Evolutionary conservation across 345 rosid species (phyloP).

Genomic region (Citrus maxima): DNA sequence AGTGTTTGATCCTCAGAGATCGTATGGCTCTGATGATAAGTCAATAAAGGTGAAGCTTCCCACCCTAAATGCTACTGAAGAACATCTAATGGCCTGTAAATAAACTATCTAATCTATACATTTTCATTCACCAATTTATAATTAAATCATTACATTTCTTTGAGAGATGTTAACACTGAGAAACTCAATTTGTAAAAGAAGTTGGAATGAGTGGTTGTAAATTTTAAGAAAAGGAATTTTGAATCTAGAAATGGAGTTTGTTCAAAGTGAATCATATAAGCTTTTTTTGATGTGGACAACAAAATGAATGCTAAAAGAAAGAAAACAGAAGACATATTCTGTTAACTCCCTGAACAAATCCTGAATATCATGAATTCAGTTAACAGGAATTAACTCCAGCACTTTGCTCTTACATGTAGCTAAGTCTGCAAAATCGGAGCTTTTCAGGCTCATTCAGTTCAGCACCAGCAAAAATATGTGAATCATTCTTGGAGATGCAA

Average conservation of each 20-base stretch:
- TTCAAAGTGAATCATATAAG: neutral
- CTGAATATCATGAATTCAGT: neutral
- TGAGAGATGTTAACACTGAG: too few relatives aligned
- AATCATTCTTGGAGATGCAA: neutral
- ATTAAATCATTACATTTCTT: too few relatives aligned
- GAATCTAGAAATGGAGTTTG: neutral
- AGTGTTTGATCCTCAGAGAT: constrained; percentile 42
- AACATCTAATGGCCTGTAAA: constrained; percentile 16
- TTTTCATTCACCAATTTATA: too few relatives aligned
- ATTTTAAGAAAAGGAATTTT: neutral
- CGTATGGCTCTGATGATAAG: constrained; percentile 7
- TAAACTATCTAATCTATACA: too few relatives aligned
- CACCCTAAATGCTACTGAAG: constrained; percentile 36
- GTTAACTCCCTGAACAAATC: neutral
- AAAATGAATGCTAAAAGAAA: neutral
- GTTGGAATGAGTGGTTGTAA: too few relatives aligned
- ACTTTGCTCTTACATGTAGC: neutral
- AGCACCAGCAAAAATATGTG: neutral
- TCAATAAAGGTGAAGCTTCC: constrained; percentile 66
- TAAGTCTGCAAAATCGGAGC: neutral
- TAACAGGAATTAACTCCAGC: neutral
- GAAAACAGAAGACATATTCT: neutral
- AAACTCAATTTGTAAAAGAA: too few relatives aligned
- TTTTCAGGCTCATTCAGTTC: too few relatives aligned
- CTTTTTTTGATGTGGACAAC: neutral